phyloP scores from a whole-genome alignment of 768 basidiomycete species.

The Chalciporus pseudorubinellus region DNA sequence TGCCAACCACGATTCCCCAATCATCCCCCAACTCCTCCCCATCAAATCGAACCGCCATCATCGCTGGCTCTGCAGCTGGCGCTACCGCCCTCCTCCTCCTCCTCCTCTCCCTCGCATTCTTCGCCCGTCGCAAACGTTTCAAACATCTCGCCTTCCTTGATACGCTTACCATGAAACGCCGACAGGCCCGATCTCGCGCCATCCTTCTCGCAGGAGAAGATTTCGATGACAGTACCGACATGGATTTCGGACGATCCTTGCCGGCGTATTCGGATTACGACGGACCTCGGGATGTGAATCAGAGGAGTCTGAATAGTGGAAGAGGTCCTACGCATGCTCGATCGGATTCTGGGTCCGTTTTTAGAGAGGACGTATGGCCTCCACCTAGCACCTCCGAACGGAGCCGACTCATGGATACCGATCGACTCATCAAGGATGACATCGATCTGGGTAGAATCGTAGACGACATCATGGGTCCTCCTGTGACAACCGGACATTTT shows the following conservation, averaged over 20 bases:
- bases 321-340: not conserved
- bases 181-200: conserved; percentile 17
- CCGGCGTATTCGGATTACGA: conserved; percentile 19
- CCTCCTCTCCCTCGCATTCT: conserved; percentile 37
- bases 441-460: conserved; percentile 41
- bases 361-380: conserved; percentile 46
- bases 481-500: conserved; percentile 12
- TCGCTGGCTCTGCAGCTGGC: conserved; percentile 42
- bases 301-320: not conserved
- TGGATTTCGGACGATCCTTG: conserved; percentile 5
- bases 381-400: conserved; percentile 33
- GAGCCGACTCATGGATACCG: conserved; percentile 22
- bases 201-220: conserved; percentile 28
- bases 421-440: not conserved
- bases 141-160: conserved; percentile 32
- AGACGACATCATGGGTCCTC: conserved; percentile 49
- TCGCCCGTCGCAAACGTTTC: conserved; percentile 36
- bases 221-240: conserved; percentile 7
- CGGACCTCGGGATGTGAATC: conserved; percentile 20
- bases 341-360: conserved; percentile 46
- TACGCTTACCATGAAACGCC: conserved; percentile 25
- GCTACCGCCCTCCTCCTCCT: conserved; percentile 37
- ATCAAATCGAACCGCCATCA: conserved; percentile 36
- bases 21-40: not conserved
- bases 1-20: conserved; percentile 21